These are phyloP conservation scores for Chrysanthemum seticuspe DNA, from an alignment of 129 eudicot species.

Conservation along the genomic window DNA sequence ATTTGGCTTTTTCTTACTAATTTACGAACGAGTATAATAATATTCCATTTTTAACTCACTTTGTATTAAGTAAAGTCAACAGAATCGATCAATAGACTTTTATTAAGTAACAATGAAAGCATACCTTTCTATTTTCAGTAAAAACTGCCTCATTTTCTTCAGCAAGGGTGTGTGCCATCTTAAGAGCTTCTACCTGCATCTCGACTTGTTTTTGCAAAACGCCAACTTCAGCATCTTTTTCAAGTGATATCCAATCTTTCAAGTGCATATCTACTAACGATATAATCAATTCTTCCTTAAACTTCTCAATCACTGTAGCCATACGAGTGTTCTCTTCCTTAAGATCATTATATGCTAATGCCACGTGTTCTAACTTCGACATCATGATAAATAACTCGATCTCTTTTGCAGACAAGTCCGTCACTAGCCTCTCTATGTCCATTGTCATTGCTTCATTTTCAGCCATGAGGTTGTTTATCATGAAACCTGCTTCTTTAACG, in stretches of 20 bases:
- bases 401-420: constrained; percentile 10
- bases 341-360: constrained; percentile 28
- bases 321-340: constrained; percentile 30
- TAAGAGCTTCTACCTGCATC: constrained; percentile 8
- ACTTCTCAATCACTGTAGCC: constrained; percentile 31
- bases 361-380: constrained; percentile 1
- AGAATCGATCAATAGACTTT: too few species aligned
- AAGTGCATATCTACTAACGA: constrained; percentile 17
- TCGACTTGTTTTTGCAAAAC: constrained; percentile 15
- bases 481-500: constrained; percentile 62
- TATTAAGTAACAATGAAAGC: background rate
- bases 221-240: constrained; percentile 13
- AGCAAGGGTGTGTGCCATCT: constrained; percentile 12
- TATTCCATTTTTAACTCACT: too few species aligned
- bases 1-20: background rate
- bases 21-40: too few species aligned
- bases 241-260: constrained; percentile 16
- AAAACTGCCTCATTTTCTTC: constrained; percentile 55
- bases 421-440: constrained; percentile 10
- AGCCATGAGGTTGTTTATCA: constrained; percentile 67
- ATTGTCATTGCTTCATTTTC: constrained; percentile 60
- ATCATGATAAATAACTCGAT: background rate
- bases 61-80: too few species aligned
- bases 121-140: constrained; percentile 55
- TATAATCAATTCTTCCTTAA: constrained; percentile 3